Evolutionary conservation across 208 protist genomes (phyloP).

Genomic region (Acanthamoeba sp.): DNA sequence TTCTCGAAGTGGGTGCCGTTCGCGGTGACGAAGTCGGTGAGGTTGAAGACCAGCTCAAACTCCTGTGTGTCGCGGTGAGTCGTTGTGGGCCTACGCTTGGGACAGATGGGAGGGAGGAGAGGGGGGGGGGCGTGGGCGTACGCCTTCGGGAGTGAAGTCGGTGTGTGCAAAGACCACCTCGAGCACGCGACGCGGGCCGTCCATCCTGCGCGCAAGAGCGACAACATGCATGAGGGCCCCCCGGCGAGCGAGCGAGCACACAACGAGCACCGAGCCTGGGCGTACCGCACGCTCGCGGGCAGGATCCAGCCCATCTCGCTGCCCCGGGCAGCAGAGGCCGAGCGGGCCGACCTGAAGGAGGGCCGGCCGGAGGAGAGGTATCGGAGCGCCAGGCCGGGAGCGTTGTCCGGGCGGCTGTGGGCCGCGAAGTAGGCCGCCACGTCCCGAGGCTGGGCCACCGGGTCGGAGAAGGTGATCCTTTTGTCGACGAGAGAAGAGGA

Average conservation of each 20-base stretch:
- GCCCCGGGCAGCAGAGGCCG: too few species aligned
- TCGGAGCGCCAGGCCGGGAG: constrained; percentile 22
- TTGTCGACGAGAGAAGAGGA: not conserved
- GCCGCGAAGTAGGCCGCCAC: constrained; percentile 29
- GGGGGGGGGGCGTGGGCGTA: not conserved
- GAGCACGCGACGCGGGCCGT: not conserved
- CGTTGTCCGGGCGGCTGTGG: not conserved
- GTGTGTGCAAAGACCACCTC: not conserved
- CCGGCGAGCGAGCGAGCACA: too few species aligned
- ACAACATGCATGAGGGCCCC: too few species aligned
- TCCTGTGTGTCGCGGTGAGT: too few species aligned
- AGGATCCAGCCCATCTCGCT: not conserved
- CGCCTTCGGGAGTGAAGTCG: not conserved
- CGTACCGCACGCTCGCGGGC: not conserved
- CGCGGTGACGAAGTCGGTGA: constrained; percentile 37
- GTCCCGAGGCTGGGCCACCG: not conserved
- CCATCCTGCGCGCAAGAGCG: not conserved
- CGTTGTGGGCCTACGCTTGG: too few species aligned
- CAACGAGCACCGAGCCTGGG: too few species aligned
- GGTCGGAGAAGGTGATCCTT: constrained; percentile 55
- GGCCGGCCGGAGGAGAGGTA: not conserved
- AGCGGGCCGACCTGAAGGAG: not conserved
- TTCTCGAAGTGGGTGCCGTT: constrained; percentile 61
- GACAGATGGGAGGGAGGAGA: too few species aligned
- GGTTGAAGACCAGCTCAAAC: constrained; percentile 73